Base-by-base conservation (phyloP, 2,329 filamentous ascomycete species). In the Talaromyces sp. region DNA sequence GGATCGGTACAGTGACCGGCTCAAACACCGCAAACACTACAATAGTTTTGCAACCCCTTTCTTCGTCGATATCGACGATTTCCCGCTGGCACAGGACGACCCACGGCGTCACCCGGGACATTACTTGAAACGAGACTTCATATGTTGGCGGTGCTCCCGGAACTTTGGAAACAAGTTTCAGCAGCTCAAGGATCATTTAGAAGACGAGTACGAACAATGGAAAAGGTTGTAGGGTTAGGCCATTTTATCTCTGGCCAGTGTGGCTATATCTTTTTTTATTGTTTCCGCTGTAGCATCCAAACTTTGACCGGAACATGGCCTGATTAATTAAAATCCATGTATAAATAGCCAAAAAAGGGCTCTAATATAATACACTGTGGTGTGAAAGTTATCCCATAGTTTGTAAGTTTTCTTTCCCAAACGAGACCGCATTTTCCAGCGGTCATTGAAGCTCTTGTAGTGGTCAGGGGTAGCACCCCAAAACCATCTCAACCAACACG, bases 21-120 rank as follows among this genome's bases (percentile, higher is more conserved):
- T 97, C 75, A 91, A 88, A 77, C 87, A 94, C 72, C 83, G 87
- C 65, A 94, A 92, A 73, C 95, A 98, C 77, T 98, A 97, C 77
- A 91, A 95, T 71, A 95, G 90, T 65, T 98, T 98, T 76, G 87
- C 85, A 34, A 96, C 93, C 58, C 84, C 85, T 3, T 99, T 98
- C 73, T 85, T 99, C 27, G 85, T 98, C 12, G 81, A 83, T 16
- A 70, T 98, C 30, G 87, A 87, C 27, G 90, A 93, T 63, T 94
- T 97, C 56, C 94, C 95, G 4, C 77, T 98, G 33, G 80, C 82
- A 0, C 65, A 79, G 30, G 84, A 88, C 60, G 91, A 96, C 72
- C 74, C 77, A 53, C 79, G 91, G 63, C 81, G 88, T 65, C 72
- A 86, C 61, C 83, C 86, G 0, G 80, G 78, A 60, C 81, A 82